Evolutionary conservation across 1,284 basidiomycete species (phyloP).

Genomic region (Microbotryum scabiosae): DNA sequence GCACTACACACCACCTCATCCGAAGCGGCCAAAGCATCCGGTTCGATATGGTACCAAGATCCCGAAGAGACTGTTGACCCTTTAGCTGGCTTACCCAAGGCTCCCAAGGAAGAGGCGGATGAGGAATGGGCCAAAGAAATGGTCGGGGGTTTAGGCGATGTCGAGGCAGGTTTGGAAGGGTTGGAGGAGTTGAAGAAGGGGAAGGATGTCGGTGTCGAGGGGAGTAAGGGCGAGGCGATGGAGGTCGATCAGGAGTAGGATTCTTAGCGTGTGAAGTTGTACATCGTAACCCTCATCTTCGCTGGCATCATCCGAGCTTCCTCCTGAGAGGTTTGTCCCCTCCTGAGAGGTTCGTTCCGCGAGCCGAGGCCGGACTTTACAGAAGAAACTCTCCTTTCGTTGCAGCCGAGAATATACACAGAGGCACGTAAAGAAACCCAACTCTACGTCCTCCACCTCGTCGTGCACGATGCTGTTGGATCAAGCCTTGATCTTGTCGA

Average conservation of each 20-base stretch:
- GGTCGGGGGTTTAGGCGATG: constrained; percentile 27
- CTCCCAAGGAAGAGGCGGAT: constrained; percentile 1
- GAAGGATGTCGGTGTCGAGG: background rate
- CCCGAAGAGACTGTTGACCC: constrained; percentile 22
- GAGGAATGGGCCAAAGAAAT: constrained; percentile 23
- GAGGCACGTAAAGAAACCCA: no score
- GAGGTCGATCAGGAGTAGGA: constrained; percentile 13
- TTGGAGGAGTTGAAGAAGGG: constrained; percentile 17
- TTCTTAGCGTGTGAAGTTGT: background rate
- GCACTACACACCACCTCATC: constrained; percentile 28
- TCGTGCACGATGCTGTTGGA: no score
- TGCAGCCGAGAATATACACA: no score
- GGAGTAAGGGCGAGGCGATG: constrained; percentile 5
- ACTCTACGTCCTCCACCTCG: no score
- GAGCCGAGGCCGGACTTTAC: no score
- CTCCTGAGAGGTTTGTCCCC: no score
- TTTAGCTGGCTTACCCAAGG: constrained; percentile 13
- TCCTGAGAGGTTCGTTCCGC: no score
- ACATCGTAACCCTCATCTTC: background rate
- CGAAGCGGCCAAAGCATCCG: background rate
- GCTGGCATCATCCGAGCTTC: no score
- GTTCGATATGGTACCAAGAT: constrained; percentile 29
- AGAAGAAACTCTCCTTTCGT: no score
- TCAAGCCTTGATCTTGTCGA: no score
- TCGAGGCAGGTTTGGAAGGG: constrained; percentile 27